Evolutionary conservation across 2,329 filamentous ascomycete species (phyloP), one percentile per base, ranked within the genome.

Genomic region (Xylaria hypoxylon): DNA sequence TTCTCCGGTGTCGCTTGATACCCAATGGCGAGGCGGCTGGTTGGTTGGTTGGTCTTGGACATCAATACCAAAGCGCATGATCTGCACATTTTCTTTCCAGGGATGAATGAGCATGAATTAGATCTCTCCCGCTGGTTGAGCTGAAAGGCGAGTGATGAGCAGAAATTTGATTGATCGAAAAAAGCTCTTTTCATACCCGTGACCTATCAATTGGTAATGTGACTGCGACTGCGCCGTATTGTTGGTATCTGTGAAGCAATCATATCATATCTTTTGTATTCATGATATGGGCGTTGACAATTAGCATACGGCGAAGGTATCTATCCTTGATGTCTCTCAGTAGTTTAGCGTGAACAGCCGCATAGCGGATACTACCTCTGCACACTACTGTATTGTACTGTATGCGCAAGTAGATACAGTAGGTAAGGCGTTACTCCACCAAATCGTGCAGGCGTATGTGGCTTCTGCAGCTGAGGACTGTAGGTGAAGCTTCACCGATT

Each of bases 1-100:
- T 70, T 73, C 68, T 65, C 72, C 65, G 69, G 68, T 69, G 65
- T 72, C 73, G 62, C 60, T 73, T 68, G 68, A 69, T 71, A 72
- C 69, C 72, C 72, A 75, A 75, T 75, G 52, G 56, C 64, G 50
- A 64, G 44, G 65, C 62, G 44, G 65, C 62, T 62, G 68, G 63
- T 13, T 51, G 47, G 64, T 44, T 56, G 63, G 50, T 33, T 26
- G 42, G 42, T 66, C 68, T 52, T 68, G 45, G 61, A 67, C 70
- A 64, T 71, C 68, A 68, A 59, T 48, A 38, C 55, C 64, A 58
- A 69, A 31, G 62, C 70, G 71, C 65, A 68, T 72, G 71, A 74
- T 63, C 59, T 60, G n/a, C 59, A 35, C 22, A 48, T 61, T 17
- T 55, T 26, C 33, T 47, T 40, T 15, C 33, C 26, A 24, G 15